phyloP scores from a whole-genome alignment of 257 asterid species.

The Plantago major region DNA sequence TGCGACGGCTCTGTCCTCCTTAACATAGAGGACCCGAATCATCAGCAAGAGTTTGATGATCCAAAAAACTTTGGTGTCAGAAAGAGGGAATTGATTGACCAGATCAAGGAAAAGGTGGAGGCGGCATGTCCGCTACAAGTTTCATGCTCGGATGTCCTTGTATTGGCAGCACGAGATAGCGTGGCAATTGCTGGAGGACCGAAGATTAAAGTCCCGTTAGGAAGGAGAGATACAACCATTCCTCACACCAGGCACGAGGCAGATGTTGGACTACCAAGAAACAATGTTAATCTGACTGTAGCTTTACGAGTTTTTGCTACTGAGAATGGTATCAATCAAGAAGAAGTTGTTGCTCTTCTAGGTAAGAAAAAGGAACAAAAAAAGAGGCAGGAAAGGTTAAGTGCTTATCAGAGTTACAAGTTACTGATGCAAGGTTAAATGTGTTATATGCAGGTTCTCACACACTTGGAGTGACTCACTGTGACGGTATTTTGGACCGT shows the following conservation, averaged over 20 bases:
- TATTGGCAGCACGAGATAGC: slow-evolving; percentile 50
- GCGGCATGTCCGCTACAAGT: slow-evolving; percentile 38
- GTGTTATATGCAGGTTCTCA: slow-evolving; percentile 27
- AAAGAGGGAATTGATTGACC: slow-evolving; percentile 32
- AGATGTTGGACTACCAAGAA: slow-evolving; percentile 24
- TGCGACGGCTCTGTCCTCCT: slow-evolving; percentile 65
- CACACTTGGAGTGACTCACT: slow-evolving; percentile 33
- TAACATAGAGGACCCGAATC: slow-evolving; percentile 14
- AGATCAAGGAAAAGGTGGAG: slow-evolving; percentile 40
- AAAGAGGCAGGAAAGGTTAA: background rate
- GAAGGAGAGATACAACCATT: slow-evolving; percentile 28
- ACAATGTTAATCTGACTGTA: slow-evolving; percentile 18
- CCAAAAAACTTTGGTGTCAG: slow-evolving; percentile 37
- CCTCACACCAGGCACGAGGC: slow-evolving; percentile 26
- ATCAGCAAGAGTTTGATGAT: slow-evolving; percentile 28
- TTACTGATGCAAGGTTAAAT: background rate
- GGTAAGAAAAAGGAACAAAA: slow-evolving; percentile 18
- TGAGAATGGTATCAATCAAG: slow-evolving; percentile 30
- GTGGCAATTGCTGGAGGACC: slow-evolving; percentile 37
- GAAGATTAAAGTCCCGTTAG: slow-evolving; percentile 28
- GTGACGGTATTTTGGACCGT: slow-evolving; percentile 22
- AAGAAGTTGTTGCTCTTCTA: slow-evolving; percentile 36
- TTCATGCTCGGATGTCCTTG: slow-evolving; percentile 55
- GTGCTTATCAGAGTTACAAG: background rate
- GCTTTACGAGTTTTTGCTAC: slow-evolving; percentile 12